Evolutionary conservation across 2,329 filamentous ascomycete species (phyloP).

Genomic region (Diaporthe citri): DNA sequence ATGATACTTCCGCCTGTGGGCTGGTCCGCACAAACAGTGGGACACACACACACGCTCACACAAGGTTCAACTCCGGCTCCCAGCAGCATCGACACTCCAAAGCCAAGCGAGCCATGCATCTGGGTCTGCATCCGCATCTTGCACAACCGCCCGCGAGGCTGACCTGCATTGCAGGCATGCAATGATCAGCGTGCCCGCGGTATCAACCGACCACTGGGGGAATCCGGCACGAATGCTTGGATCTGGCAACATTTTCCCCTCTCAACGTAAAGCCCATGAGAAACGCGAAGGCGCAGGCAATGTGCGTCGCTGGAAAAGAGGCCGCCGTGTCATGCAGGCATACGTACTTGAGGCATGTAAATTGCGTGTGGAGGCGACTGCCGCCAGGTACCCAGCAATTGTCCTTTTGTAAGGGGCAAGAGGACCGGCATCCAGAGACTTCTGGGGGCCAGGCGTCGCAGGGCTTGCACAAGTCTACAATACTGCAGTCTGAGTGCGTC

Average conservation of each 20-base stretch:
- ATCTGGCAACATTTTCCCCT: background rate
- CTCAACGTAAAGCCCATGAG: background rate
- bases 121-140: constrained; percentile 3
- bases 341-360: constrained; percentile 6
- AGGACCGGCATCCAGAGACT: background rate
- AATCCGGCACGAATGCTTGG: background rate
- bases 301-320: background rate
- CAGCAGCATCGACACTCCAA: constrained; percentile 2
- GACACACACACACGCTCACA: background rate
- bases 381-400: background rate
- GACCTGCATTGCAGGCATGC: constrained; percentile 5
- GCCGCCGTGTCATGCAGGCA: constrained; percentile 5
- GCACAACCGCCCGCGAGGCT: constrained; percentile 8
- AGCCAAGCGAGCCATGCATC: constrained; percentile 5
- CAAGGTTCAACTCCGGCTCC: constrained; percentile 13
- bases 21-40: constrained; percentile 17
- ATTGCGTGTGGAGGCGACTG: constrained; percentile 23
- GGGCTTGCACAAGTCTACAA: background rate
- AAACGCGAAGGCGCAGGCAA: background rate
- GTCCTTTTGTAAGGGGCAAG: constrained; percentile 21
- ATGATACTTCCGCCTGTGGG: constrained; percentile 16
- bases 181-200: background rate
- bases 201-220: background rate
- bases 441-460: constrained; percentile 7
- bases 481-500: background rate